phyloP scores from a whole-genome alignment of 495 filamentous ascomycete species.

The Geoglossum glabrum region DNA sequence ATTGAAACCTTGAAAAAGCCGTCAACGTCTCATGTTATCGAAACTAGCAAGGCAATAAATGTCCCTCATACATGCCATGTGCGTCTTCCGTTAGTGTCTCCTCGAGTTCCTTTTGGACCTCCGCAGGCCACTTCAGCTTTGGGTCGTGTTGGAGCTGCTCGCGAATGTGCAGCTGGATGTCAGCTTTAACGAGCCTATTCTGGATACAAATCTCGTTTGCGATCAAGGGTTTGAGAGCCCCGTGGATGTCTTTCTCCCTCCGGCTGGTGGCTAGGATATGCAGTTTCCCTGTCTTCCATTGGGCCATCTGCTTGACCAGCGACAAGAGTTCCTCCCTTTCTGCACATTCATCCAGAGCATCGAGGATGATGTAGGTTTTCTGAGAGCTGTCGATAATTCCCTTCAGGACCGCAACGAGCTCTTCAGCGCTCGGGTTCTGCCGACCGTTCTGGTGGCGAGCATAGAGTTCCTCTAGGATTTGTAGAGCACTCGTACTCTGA shows the following conservation, averaged over 20 bases:
- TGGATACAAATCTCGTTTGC: background rate
- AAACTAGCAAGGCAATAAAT: background rate
- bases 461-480: conserved; percentile 5
- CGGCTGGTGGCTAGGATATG: conserved; percentile 14
- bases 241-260: conserved; percentile 12
- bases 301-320: conserved; percentile 9
- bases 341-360: conserved; percentile 13
- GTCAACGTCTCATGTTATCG: background rate
- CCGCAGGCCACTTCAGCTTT: background rate
- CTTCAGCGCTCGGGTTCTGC: conserved; percentile 4
- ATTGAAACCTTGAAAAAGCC: conserved; percentile 21
- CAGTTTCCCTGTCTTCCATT: conserved; percentile 3
- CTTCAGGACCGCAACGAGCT: background rate
- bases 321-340: conserved; percentile 5
- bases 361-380: conserved; percentile 10
- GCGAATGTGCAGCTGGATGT: conserved; percentile 11
- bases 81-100: conserved; percentile 13
- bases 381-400: conserved; percentile 10
- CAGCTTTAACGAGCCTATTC: conserved; percentile 4
- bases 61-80: conserved; percentile 19
- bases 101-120: conserved; percentile 6
- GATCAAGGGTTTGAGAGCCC: background rate
- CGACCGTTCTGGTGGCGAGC: conserved; percentile 6
- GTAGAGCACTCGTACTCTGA: conserved; percentile 2
- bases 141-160: background rate